Percentiles rank a stretch among this genome's conserved stretches.
Evolutionary conservation across 441 rosid genomes (phyloP).

Genomic region (Brassica hybrid): DNA sequence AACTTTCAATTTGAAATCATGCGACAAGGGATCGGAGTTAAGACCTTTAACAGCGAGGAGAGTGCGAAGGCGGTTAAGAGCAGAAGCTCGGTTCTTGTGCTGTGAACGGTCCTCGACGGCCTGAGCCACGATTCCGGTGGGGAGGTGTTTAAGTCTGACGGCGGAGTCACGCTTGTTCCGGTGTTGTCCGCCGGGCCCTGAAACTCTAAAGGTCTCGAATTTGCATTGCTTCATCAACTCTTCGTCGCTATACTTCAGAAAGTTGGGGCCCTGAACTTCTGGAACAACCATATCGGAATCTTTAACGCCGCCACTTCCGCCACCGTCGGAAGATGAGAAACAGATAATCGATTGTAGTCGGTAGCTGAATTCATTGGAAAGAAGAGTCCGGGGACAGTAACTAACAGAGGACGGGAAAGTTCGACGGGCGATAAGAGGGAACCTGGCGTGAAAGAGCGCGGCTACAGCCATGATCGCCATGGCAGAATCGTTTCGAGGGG

Average conservation of each 20-base stretch:
- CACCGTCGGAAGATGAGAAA: conserved; percentile 27
- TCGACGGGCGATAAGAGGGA: conserved; percentile 38
- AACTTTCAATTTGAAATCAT: neutral
- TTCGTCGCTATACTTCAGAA: conserved; percentile 66
- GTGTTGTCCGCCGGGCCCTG: conserved; percentile 99
- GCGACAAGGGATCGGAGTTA: neutral
- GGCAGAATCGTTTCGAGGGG: conserved; percentile 12
- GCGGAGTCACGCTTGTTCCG: conserved; percentile 98
- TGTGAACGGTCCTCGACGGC: conserved; percentile 91
- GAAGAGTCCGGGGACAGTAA: neutral
- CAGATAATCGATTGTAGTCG: conserved; percentile 14
- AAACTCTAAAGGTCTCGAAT: conserved; percentile 69
- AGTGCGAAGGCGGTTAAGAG: conserved; percentile 77
- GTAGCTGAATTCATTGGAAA: conserved; percentile 6
- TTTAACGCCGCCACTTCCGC: neutral
- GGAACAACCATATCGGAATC: conserved; percentile 6
- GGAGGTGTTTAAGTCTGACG: conserved; percentile 82
- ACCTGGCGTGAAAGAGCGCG: conserved; percentile 33
- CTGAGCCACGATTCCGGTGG: conserved; percentile 85
- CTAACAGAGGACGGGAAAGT: conserved; percentile 6
- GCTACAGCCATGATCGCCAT: conserved; percentile 42
- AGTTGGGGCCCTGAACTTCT: conserved; percentile 23
- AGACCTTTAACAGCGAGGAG: conserved; percentile 80
- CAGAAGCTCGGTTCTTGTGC: conserved; percentile 90
- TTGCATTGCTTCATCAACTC: conserved; percentile 82